A percentile compares a stretch with the other conserved stretches of the same genome.
These are phyloP conservation scores for Friedmanniomyces simplex DNA, from an alignment of 495 filamentous ascomycete species.

Conservation along the genomic window DNA sequence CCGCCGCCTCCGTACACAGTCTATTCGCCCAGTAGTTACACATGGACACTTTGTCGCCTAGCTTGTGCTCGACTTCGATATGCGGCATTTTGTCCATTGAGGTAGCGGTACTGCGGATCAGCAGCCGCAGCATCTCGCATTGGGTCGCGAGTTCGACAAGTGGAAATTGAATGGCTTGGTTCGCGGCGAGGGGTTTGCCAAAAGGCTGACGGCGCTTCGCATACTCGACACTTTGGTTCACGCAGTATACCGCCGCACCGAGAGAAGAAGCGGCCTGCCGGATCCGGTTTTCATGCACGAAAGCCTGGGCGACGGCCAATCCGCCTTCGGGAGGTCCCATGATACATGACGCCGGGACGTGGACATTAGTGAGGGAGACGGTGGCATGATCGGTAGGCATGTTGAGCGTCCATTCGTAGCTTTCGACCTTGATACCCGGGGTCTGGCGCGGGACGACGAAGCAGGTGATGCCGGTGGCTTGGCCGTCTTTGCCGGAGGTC, in stretches of 20 bases:
- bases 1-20: constrained; percentile 47
- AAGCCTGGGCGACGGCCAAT: constrained; percentile 48
- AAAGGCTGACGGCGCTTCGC: constrained; percentile 43
- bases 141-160: constrained; percentile 51
- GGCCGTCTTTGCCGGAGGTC: constrained; percentile 38
- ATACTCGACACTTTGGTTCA: constrained; percentile 43
- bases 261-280: constrained; percentile 50
- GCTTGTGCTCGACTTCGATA: constrained; percentile 40
- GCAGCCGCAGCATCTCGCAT: constrained; percentile 47
- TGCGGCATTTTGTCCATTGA: constrained; percentile 48
- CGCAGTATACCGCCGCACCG: constrained; percentile 46
- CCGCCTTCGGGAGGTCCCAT: constrained; percentile 40
- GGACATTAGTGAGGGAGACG: constrained; percentile 40
- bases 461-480: constrained; percentile 44
- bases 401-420: constrained; percentile 52
- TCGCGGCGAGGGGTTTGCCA: constrained; percentile 43
- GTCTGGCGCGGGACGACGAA: constrained; percentile 44
- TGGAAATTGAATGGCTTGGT: constrained; percentile 52
- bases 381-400: constrained; percentile 53
- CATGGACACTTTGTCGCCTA: constrained; percentile 50
- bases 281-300: constrained; percentile 53
- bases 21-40: constrained; percentile 56
- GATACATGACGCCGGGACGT: constrained; percentile 39
- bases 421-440: constrained; percentile 38
- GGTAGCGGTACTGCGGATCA: constrained; percentile 48